phyloP scores from a whole-genome alignment of 2,329 filamentous ascomycete species.

The Paecilomyces formosus region DNA sequence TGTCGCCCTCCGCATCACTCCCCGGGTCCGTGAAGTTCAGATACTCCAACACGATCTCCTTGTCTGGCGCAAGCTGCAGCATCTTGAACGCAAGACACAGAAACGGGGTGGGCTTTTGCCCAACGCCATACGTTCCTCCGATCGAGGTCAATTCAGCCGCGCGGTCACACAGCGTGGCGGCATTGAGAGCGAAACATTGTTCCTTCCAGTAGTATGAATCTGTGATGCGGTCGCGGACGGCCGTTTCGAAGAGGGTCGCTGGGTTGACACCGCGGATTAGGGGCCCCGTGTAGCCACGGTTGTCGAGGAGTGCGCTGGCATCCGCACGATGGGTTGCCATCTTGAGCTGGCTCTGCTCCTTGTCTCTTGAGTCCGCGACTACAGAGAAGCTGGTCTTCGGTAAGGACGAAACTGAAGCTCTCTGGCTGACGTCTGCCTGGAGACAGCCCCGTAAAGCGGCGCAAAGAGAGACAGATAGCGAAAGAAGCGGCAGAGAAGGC shows the following conservation, averaged over 20 bases:
- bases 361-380: not conserved
- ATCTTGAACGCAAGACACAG: conserved; percentile 93
- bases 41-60: conserved; percentile 74
- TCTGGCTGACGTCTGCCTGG: not conserved
- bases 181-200: conserved; percentile 93
- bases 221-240: conserved; percentile 88
- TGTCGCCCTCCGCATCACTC: conserved; percentile 24
- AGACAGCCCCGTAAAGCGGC: not conserved
- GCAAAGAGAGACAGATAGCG: not conserved
- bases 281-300: conserved; percentile 70
- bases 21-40: conserved; percentile 71
- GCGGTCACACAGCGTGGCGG: conserved; percentile 72
- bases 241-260: conserved; percentile 91
- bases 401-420: not conserved
- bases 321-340: conserved; percentile 65
- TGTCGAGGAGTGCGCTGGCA: conserved; percentile 70
- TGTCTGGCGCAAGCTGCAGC: conserved; percentile 74
- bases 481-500: not conserved
- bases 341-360: not conserved
- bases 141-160: conserved; percentile 78
- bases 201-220: conserved; percentile 98
- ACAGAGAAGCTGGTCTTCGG: not conserved
- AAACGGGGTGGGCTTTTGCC: conserved; percentile 82
- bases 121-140: conserved; percentile 77
- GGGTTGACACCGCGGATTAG: conserved; percentile 88